phyloP scores from a whole-genome alignment of 139 green algal species.

The Auxenochlorella pyrenoidosa region DNA sequence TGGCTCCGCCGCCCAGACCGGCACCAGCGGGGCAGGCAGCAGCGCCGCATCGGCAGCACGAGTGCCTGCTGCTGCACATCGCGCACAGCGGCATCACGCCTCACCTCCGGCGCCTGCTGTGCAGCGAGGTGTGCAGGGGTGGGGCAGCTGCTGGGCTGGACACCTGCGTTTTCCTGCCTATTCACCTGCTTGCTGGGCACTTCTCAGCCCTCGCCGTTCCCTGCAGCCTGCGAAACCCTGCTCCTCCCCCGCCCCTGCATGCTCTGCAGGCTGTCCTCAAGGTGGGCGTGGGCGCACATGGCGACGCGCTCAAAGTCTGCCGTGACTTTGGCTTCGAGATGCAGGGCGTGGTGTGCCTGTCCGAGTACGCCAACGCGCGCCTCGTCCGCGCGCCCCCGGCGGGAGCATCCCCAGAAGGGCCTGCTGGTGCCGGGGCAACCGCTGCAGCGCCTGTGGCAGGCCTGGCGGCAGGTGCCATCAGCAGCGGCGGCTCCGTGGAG shows the following conservation, averaged over 20 bases:
- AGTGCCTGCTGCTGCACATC: constrained; percentile 58
- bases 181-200: background rate
- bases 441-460: background rate
- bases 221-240: background rate
- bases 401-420: background rate
- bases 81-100: constrained; percentile 39
- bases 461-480: background rate
- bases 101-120: constrained; percentile 39
- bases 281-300: constrained; percentile 50
- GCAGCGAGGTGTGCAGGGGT: background rate
- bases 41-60: constrained; percentile 6
- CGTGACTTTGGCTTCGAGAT: constrained; percentile 57
- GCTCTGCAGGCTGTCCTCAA: constrained; percentile 51
- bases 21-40: background rate
- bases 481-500: background rate
- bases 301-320: constrained; percentile 58
- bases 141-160: background rate
- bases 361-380: constrained; percentile 46
- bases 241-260: background rate
- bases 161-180: background rate
- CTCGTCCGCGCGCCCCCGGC: background rate
- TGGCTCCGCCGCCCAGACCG: background rate
- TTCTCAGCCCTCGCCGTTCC: background rate
- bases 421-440: background rate
- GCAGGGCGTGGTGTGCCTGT: constrained; percentile 50